Conservation (phyloP, 345 rosid species). For the Gynandropsis gynandra region DNA sequence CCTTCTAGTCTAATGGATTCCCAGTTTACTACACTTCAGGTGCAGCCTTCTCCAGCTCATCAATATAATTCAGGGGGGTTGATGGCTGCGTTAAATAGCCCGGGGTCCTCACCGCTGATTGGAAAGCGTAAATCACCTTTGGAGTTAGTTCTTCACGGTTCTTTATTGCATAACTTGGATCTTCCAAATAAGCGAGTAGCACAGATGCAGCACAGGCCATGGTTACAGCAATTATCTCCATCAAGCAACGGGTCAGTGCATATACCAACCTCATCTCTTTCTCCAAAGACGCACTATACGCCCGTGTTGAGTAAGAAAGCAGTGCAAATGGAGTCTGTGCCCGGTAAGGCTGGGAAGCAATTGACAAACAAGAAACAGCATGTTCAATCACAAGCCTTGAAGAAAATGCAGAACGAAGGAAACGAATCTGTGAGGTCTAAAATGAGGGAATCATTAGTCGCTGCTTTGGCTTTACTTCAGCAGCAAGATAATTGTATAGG, state of each 20-base stretch:
- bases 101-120: constrained; percentile 27
- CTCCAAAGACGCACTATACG: constrained; percentile 30
- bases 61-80: constrained; percentile 6
- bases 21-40: constrained; percentile 15
- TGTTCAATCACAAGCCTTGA: constrained; percentile 28
- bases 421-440: constrained; percentile 68
- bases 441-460: constrained; percentile 80
- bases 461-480: constrained; percentile 70
- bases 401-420: constrained; percentile 38
- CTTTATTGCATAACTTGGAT: constrained; percentile 28
- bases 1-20: constrained; percentile 11
- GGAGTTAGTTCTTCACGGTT: constrained; percentile 30
- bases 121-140: constrained; percentile 55
- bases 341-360: constrained; percentile 36
- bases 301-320: constrained; percentile 36
- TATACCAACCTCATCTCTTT: constrained; percentile 27
- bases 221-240: constrained; percentile 50
- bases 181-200: constrained; percentile 44
- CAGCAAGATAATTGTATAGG: constrained; percentile 30
- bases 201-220: constrained; percentile 70
- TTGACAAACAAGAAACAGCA: constrained; percentile 37
- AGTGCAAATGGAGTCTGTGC: constrained; percentile 29
- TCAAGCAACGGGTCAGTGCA: constrained; percentile 26
- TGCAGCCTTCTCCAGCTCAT: constrained; percentile 12
- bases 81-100: not conserved